Conservation (phyloP, 2,329 filamentous ascomycete species). For the Fusarium verrucosum region DNA sequence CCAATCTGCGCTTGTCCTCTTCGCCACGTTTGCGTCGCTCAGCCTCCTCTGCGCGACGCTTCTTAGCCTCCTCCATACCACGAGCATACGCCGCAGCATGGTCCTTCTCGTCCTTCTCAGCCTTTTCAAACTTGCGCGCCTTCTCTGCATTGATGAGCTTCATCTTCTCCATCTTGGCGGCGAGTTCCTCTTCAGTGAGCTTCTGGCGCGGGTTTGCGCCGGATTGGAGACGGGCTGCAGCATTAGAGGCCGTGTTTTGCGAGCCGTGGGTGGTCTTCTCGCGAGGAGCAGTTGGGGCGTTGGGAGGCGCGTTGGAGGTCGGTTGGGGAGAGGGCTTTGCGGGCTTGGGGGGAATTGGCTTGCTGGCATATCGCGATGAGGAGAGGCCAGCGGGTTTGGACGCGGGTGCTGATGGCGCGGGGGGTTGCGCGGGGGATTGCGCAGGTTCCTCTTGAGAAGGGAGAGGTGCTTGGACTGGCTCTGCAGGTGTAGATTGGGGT, state of each 20-base stretch:
- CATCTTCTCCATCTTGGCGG: constrained; percentile 69
- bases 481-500: background rate
- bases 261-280: constrained; percentile 39
- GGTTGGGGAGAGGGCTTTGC: constrained; percentile 31
- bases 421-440: constrained; percentile 18
- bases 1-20: constrained; percentile 61
- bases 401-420: constrained; percentile 27
- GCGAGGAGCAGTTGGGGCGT: constrained; percentile 46
- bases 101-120: constrained; percentile 64
- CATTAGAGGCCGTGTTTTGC: constrained; percentile 49
- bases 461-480: background rate
- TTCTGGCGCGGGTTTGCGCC: constrained; percentile 69
- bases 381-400: constrained; percentile 39
- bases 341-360: constrained; percentile 36
- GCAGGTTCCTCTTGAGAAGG: constrained; percentile 20
- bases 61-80: constrained; percentile 64
- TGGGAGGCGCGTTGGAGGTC: constrained; percentile 44
- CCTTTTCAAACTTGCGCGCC: constrained; percentile 66
- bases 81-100: constrained; percentile 64
- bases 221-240: constrained; percentile 58
- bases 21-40: constrained; percentile 62
- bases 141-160: constrained; percentile 67
- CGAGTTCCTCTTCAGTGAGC: constrained; percentile 67
- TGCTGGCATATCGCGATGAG: constrained; percentile 49
- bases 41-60: constrained; percentile 61